Conservation (phyloP, 176 grass and related monocot genomes). For the Carex myosuroides region DNA sequence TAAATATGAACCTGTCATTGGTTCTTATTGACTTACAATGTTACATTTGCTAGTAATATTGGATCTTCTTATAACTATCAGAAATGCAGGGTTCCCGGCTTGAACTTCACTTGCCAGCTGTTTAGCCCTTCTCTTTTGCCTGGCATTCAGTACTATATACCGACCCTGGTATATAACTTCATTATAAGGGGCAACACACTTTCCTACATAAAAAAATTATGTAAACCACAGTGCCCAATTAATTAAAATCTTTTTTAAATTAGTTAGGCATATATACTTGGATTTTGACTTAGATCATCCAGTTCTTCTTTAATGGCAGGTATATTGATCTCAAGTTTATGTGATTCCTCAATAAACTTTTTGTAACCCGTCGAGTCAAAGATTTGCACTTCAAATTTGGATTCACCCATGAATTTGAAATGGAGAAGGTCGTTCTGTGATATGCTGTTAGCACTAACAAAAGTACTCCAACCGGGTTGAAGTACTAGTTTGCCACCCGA, state of each 20-base stretch:
- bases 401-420: slow-evolving; percentile 34
- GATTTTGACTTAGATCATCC: background rate
- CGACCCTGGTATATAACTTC: background rate
- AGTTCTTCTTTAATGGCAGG: background rate
- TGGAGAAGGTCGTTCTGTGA: slow-evolving; percentile 23
- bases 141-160: background rate
- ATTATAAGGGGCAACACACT: background rate
- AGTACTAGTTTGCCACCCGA: background rate
- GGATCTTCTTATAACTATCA: background rate
- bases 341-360: background rate
- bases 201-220: background rate
- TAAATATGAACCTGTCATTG: background rate
- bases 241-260: background rate
- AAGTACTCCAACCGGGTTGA: slow-evolving; percentile 35
- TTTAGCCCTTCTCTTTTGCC: background rate
- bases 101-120: background rate
- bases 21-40: background rate
- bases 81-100: background rate
- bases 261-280: background rate
- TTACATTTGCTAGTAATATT: background rate
- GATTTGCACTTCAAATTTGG: slow-evolving; percentile 13
- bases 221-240: background rate
- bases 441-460: slow-evolving; percentile 21
- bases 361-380: background rate
- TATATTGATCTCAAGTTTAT: background rate